Evolutionary conservation across 495 filamentous ascomycete species (phyloP).

Genomic region (Xylaria curta): DNA sequence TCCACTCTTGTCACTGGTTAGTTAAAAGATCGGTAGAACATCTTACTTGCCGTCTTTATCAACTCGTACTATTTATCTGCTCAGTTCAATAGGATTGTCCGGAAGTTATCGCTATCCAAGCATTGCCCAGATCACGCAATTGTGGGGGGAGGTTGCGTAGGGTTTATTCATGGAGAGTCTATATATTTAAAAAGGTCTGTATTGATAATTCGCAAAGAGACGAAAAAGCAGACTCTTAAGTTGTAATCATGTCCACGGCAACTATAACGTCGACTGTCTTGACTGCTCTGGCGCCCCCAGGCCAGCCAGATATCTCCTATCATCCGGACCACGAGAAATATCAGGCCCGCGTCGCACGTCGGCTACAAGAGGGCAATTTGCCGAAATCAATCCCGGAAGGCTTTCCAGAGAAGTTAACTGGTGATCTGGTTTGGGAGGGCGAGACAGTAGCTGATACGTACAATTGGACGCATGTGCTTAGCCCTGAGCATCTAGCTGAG

Average conservation of each 20-base stretch:
- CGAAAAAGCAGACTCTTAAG: background rate
- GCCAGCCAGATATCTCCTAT: conserved; percentile 63
- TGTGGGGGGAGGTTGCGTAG: conserved; percentile 21
- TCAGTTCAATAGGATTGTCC: background rate
- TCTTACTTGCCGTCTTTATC: background rate
- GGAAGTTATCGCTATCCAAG: background rate
- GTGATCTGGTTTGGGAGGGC: conserved; percentile 65
- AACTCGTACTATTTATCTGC: background rate
- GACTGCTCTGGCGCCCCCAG: conserved; percentile 29
- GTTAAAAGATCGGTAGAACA: background rate
- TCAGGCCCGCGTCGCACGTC: conserved; percentile 54
- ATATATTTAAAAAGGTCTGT: background rate
- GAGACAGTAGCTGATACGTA: conserved; percentile 53
- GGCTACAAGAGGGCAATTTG: conserved; percentile 48
- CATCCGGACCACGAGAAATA: conserved; percentile 63
- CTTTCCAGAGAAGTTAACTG: conserved; percentile 56
- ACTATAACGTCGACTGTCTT: conserved; percentile 33
- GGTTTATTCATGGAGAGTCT: background rate
- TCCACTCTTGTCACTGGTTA: background rate
- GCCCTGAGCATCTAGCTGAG: conserved; percentile 56
- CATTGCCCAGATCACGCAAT: conserved; percentile 22
- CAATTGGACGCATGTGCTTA: conserved; percentile 61
- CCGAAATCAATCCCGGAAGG: conserved; percentile 54
- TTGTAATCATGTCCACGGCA: conserved; percentile 31
- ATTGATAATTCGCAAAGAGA: background rate